Evolutionary conservation across 2,329 filamentous ascomycete genomes (phyloP).

Genomic region (Aspergillus fischeri): DNA sequence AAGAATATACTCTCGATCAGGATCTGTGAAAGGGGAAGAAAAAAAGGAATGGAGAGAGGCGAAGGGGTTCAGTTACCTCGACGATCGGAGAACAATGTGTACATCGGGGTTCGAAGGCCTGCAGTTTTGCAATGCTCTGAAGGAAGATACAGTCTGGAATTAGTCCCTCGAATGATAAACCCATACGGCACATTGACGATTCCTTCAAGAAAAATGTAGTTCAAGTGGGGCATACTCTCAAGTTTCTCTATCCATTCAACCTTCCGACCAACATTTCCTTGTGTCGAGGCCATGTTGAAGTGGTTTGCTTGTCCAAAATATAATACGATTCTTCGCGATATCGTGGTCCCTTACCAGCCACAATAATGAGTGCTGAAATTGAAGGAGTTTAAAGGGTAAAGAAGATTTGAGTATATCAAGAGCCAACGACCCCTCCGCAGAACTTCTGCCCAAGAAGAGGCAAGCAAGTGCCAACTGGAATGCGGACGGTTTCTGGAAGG

Average conservation of each 20-base stretch:
- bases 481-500: neutral
- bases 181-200: constrained; percentile 3
- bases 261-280: constrained; percentile 18
- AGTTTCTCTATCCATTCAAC: constrained; percentile 55
- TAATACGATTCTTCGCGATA: neutral
- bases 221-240: constrained; percentile 43
- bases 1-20: neutral
- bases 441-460: neutral
- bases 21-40: neutral
- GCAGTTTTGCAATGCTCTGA: constrained; percentile 56
- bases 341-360: neutral
- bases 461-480: neutral
- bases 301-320: neutral
- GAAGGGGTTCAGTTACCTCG: constrained; percentile 52
- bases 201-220: constrained; percentile 9
- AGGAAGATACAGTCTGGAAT: constrained; percentile 8
- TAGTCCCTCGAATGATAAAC: constrained; percentile 8
- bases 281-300: constrained; percentile 24
- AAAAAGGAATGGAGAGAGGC: constrained; percentile 13
- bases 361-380: constrained; percentile 5
- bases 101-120: constrained; percentile 55
- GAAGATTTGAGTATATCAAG: neutral
- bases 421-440: neutral
- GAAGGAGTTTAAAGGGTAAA: neutral
- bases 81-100: constrained; percentile 69